phyloP scores from a whole-genome alignment of 176 grass and related monocot species.

The Oryza punctata region DNA sequence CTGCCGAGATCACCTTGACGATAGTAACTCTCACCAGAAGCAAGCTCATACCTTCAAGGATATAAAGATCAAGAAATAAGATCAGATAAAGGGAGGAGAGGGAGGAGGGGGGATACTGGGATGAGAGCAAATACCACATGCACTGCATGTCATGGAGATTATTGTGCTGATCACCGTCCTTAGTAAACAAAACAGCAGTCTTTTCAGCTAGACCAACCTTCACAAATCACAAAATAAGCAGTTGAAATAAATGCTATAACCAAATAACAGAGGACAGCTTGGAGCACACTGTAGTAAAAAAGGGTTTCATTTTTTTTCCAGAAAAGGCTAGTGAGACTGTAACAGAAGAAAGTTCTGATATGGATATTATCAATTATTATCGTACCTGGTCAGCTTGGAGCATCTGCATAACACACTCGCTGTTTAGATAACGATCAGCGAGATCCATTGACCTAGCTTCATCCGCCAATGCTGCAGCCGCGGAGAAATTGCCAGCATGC shows the following conservation, averaged over 20 bases:
- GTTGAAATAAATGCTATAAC: conserved; percentile 4
- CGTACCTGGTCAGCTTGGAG: conserved; percentile 96
- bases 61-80: conserved; percentile 29
- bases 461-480: conserved; percentile 85
- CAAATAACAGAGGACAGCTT: background rate
- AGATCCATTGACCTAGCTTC: conserved; percentile 99
- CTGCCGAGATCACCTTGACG: conserved; percentile 94
- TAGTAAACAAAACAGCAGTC: conserved; percentile 97
- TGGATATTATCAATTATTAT: background rate
- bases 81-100: background rate
- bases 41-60: conserved; percentile 92
- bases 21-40: conserved; percentile 93
- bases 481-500: conserved; percentile 85
- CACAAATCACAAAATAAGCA: conserved; percentile 30
- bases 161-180: conserved; percentile 98
- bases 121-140: conserved; percentile 70
- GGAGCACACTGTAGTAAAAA: background rate
- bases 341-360: background rate
- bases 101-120: background rate
- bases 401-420: conserved; percentile 97
- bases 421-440: conserved; percentile 98
- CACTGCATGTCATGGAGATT: conserved; percentile 99
- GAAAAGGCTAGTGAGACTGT: background rate
- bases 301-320: background rate
- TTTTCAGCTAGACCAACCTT: conserved; percentile 91